Evolutionary conservation across 2,329 filamentous ascomycete species (phyloP), one percentile per base, ranked within the genome.

Genomic region (Fusarium scirpi): DNA sequence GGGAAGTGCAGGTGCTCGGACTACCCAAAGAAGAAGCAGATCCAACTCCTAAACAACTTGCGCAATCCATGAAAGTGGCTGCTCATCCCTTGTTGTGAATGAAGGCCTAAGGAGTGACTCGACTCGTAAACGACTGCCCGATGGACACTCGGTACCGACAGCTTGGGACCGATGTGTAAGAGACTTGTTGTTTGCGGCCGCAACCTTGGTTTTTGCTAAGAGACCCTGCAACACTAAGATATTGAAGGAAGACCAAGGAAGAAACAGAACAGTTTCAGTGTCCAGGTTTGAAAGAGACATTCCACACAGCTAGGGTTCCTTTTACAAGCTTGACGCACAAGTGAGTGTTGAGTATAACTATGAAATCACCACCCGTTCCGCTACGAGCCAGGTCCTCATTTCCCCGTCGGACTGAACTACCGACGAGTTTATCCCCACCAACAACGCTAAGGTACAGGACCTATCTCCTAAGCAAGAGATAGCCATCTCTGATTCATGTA

Each of bases 131-230:
- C 59, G 53, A 56, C 61, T 71, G 67, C 59, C 53, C 55, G 53
- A 67, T 58, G 56, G 48, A 62, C 47, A 44, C 69, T 74, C 62
- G 73, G 55, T 75, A 72, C 70, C 72, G 70, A 65, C 61, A 64
- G 56, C 43, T 59, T 65, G 70, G 74, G 62, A 71, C 69, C 68
- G 67, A 72, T 73, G 76, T 74, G 68, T 58, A 63, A 68, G 67
- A 75, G 62, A 59, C 59, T 70, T 52, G 44, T 49, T 53, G 43
- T 47, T 63, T 51, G 58, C 65, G 66, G 60, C 62, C 67, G 65
- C 70, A 70, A 67, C 47, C 56, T 40, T 56, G 58, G 34, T n/a
- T 53, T 25, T 53, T 41, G 49, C 66, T 41, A 41, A 30, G 56
- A 65, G 52, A 54, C 54, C 67, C 64, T 62, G n/a, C 55, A 65